Conservation (phyloP, 495 filamentous ascomycete species). For the Xylaria grammica region DNA sequence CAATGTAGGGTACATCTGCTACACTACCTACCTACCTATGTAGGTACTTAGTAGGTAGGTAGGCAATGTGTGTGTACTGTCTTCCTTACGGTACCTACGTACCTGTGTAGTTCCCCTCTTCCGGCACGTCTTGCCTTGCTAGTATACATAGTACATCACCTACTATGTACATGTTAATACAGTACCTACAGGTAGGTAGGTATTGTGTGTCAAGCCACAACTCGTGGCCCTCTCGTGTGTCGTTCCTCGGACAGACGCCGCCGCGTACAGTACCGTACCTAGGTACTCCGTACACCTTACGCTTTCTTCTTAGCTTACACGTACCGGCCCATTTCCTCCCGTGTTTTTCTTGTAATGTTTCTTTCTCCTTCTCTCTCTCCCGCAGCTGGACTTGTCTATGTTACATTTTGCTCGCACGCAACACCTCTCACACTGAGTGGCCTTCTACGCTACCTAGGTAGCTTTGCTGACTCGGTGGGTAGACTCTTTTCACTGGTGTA, state of each 20-base stretch:
- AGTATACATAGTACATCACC: not conserved
- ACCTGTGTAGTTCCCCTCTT: conserved; percentile 26
- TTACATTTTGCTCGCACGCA: not conserved
- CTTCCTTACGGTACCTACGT: not conserved
- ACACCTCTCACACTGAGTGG: too few relatives aligned
- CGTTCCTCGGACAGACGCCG: not conserved
- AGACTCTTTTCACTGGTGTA: not conserved
- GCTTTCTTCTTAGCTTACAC: too few relatives aligned
- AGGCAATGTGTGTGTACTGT: too few relatives aligned
- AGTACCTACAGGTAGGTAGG: too few relatives aligned
- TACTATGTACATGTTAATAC: not conserved
- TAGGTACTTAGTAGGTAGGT: too few relatives aligned
- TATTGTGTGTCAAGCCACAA: conserved; percentile 40
- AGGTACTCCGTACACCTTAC: not conserved
- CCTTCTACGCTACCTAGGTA: too few relatives aligned
- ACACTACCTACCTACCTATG: too few relatives aligned
- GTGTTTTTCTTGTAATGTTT: not conserved
- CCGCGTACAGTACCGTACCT: not conserved
- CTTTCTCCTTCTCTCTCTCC: not conserved
- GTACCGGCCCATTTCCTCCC: conserved; percentile 10
- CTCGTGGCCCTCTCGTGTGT: conserved; percentile 9
- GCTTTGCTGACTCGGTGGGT: too few relatives aligned
- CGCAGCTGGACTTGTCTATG: not conserved
- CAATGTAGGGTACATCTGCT: too few relatives aligned
- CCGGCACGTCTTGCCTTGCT: conserved; percentile 36